Conservation (phyloP, 2,329 filamentous ascomycete genomes). For the Pseudovirgaria hyperparasitica region DNA sequence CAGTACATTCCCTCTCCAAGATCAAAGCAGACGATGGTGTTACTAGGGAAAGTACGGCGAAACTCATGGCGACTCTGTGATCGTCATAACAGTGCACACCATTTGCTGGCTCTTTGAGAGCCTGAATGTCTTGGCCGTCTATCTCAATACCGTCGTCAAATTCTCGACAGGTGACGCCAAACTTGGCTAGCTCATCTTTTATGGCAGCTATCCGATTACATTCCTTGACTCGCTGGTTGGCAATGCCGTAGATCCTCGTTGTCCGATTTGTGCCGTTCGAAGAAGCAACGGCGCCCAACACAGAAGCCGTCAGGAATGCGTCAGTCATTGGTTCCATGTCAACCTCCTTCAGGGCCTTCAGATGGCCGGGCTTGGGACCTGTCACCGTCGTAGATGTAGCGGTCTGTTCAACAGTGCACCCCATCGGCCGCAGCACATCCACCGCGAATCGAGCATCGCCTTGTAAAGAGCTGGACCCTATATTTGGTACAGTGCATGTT, state of each 20-base stretch:
- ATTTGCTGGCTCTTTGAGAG: slow-evolving; percentile 37
- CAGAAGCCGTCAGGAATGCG: slow-evolving; percentile 89
- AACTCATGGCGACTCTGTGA: slow-evolving; percentile 96
- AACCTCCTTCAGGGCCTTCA: slow-evolving; percentile 67
- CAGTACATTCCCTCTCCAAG: slow-evolving; percentile 81
- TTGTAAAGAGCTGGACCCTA: slow-evolving; percentile 81
- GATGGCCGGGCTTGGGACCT: slow-evolving; percentile 60
- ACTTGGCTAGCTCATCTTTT: slow-evolving; percentile 88
- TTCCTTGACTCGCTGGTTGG: slow-evolving; percentile 95
- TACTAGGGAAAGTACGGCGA: slow-evolving; percentile 72
- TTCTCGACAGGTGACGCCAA: slow-evolving; percentile 74
- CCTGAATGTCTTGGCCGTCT: slow-evolving; percentile 42
- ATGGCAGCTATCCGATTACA: slow-evolving; percentile 95
- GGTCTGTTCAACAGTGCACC: slow-evolving; percentile 77
- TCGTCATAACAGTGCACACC: slow-evolving; percentile 92
- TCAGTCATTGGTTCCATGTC: slow-evolving; percentile 99
- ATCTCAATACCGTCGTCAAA: slow-evolving; percentile 88
- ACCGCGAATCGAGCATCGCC: slow-evolving; percentile 91
- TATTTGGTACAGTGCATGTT: slow-evolving; percentile 91
- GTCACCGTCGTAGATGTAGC: slow-evolving; percentile 82
- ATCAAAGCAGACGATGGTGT: slow-evolving; percentile 62
- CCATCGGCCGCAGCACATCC: slow-evolving; percentile 85
- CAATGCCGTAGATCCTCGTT: slow-evolving; percentile 85
- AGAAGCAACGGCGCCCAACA: slow-evolving; percentile 77
- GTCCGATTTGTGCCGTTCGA: slow-evolving; percentile 48